Evolutionary conservation across 2,329 filamentous ascomycete genomes (phyloP).

Genomic region (Diaporthe nobilis): DNA sequence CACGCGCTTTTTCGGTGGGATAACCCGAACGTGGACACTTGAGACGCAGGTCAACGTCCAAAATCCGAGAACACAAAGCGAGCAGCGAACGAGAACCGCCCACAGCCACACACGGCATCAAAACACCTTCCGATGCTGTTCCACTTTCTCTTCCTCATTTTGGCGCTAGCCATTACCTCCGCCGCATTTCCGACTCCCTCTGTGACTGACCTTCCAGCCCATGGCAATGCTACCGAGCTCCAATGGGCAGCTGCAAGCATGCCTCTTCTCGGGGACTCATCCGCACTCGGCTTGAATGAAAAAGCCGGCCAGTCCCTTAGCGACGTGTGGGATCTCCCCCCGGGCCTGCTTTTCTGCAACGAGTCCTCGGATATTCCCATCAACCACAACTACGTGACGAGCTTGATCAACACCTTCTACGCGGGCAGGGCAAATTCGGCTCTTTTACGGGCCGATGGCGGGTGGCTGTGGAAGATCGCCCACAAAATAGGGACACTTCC

Average conservation of each 20-base stretch:
- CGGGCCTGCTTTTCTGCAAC: neutral
- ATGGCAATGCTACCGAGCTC: rapidly evolving
- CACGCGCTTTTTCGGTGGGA: too few relatives aligned
- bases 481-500: neutral
- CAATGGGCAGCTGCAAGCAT: neutral
- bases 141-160: neutral
- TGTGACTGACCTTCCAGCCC: neutral
- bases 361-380: neutral
- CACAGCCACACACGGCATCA: neutral
- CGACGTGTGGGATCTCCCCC: neutral
- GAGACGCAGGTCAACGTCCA: too few relatives aligned
- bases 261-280: neutral
- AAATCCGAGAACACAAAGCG: too few relatives aligned
- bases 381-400: neutral
- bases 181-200: too few relatives aligned
- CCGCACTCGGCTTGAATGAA: neutral
- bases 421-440: neutral
- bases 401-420: neutral
- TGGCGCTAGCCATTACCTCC: neutral
- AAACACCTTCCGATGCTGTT: neutral
- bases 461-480: neutral
- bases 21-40: too few relatives aligned
- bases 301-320: neutral
- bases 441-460: neutral
- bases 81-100: too few relatives aligned